Percentiles rank a stretch among this genome's conserved stretches.
These are phyloP conservation scores for Cryptococcus depauperatus DNA, from an alignment of 1,284 basidiomycete species.

Conservation along the genomic window DNA sequence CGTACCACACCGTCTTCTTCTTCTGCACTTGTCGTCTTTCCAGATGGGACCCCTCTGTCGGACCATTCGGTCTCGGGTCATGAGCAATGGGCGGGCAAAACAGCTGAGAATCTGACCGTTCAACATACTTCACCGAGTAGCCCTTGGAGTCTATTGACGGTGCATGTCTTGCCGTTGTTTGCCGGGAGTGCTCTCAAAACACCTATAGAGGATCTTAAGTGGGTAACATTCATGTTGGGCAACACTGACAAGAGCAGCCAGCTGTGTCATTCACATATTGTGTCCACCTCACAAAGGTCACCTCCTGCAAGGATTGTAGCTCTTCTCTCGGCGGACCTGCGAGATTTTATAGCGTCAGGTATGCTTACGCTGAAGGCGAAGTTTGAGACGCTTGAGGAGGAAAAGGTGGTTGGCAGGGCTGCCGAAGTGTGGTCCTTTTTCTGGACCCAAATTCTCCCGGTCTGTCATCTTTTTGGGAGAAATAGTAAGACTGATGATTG, in stretches of 20 bases:
- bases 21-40: conserved; percentile 28
- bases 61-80: conserved; percentile 5
- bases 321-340: conserved; percentile 65
- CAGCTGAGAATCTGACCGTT: conserved; percentile 24
- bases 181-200: conserved; percentile 82
- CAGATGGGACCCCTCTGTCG: conserved; percentile 33
- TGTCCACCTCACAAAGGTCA: conserved; percentile 32
- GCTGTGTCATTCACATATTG: conserved; percentile 36
- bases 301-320: conserved; percentile 44
- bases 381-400: conserved; percentile 58
- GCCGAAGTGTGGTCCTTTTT: conserved; percentile 91
- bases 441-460: conserved; percentile 81
- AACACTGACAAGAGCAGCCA: conserved; percentile 14
- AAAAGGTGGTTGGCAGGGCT: conserved; percentile 58
- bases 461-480: too few relatives aligned
- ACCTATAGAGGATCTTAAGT: conserved; percentile 86
- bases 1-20: neutral
- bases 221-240: conserved; percentile 9
- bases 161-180: conserved; percentile 80
- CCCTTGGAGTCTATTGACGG: conserved; percentile 73
- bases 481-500: neutral
- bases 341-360: conserved; percentile 73
- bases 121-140: conserved; percentile 36
- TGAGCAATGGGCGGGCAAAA: conserved; percentile 7
- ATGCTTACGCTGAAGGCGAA: conserved; percentile 88